These are phyloP conservation scores for Cylindrodendrum hubeiense DNA, from an alignment of 2,329 filamentous ascomycete genomes.

Conservation along the genomic window DNA sequence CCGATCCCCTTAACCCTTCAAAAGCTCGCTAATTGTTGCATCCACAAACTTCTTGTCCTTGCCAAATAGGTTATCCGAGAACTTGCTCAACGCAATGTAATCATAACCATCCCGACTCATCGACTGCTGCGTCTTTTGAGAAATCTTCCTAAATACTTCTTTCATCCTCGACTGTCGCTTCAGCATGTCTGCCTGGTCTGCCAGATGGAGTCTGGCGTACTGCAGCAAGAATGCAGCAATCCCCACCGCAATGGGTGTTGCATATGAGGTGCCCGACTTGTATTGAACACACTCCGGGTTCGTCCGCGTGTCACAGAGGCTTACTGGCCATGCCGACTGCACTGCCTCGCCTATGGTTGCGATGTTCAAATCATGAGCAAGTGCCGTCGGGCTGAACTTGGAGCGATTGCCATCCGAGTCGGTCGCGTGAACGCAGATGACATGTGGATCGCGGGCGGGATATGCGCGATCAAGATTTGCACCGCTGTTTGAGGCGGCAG, in stretches of 20 bases:
- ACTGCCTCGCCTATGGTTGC: conserved; percentile 17
- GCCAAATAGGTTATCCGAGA: conserved; percentile 22
- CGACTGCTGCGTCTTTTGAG: not conserved
- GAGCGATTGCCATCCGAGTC: conserved; percentile 18
- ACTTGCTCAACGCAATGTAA: conserved; percentile 17
- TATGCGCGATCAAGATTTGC: conserved; percentile 12
- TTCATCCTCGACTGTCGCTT: conserved; percentile 22
- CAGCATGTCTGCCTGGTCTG: not conserved
- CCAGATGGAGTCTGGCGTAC: conserved; percentile 17
- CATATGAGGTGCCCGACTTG: conserved; percentile 20
- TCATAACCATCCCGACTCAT: conserved; percentile 17
- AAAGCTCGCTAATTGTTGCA: not conserved
- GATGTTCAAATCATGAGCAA: conserved; percentile 16
- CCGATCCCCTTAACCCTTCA: not conserved
- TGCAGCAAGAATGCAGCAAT: conserved; percentile 16
- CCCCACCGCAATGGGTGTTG: conserved; percentile 13
- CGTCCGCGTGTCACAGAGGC: not conserved
- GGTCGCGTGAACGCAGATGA: conserved; percentile 30
- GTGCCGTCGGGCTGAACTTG: conserved; percentile 20
- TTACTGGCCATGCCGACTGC: conserved; percentile 21
- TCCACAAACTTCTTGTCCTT: not conserved
- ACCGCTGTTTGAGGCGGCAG: conserved; percentile 26
- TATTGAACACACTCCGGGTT: not conserved
- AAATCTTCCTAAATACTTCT: conserved; percentile 8
- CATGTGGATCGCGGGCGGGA: conserved; percentile 16